A percentile compares a stretch with the other conserved stretches of the same genome.
These are phyloP conservation scores for Microbotryum saponariae DNA, from an alignment of 1,284 basidiomycete genomes.

Conservation along the genomic window DNA sequence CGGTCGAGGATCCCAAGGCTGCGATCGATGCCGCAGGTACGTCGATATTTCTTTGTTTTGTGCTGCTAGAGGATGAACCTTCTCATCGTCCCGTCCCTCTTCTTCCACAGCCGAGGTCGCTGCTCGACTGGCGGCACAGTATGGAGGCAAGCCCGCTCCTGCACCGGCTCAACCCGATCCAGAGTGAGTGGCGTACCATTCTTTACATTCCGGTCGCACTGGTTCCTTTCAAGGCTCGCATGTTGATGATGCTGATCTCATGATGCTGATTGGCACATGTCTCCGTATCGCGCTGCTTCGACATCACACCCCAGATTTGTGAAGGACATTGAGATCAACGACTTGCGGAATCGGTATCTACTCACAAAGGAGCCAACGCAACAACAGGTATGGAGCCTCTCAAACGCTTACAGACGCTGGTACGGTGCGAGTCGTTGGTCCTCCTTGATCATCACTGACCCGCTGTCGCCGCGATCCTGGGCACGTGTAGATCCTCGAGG, in stretches of 20 bases:
- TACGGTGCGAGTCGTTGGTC: background rate
- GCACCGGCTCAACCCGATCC: constrained; percentile 16
- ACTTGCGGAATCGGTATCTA: constrained; percentile 88
- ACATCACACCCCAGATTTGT: constrained; percentile 48
- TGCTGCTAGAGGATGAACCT: too few relatives aligned
- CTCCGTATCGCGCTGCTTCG: too few relatives aligned
- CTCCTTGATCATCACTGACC: background rate
- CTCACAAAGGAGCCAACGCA: constrained; percentile 91
- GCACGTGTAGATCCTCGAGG: constrained; percentile 56
- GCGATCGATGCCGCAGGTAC: too few relatives aligned
- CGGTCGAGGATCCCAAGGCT: too few relatives aligned
- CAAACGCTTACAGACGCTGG: background rate
- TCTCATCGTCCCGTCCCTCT: constrained; percentile 5
- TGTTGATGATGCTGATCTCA: too few relatives aligned
- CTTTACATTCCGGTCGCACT: background rate
- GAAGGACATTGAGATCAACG: constrained; percentile 95
- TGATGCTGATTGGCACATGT: too few relatives aligned
- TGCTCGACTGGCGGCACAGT: constrained; percentile 82
- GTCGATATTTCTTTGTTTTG: too few relatives aligned
- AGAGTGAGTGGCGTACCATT: constrained; percentile 5
- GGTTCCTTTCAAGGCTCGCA: too few relatives aligned
- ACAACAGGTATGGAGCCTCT: constrained; percentile 58
- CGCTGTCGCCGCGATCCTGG: background rate
- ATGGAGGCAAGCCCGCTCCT: constrained; percentile 41
- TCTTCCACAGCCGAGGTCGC: constrained; percentile 58